Evolutionary conservation across 495 filamentous ascomycete species (phyloP).

Genomic region (Cercophora scortea): DNA sequence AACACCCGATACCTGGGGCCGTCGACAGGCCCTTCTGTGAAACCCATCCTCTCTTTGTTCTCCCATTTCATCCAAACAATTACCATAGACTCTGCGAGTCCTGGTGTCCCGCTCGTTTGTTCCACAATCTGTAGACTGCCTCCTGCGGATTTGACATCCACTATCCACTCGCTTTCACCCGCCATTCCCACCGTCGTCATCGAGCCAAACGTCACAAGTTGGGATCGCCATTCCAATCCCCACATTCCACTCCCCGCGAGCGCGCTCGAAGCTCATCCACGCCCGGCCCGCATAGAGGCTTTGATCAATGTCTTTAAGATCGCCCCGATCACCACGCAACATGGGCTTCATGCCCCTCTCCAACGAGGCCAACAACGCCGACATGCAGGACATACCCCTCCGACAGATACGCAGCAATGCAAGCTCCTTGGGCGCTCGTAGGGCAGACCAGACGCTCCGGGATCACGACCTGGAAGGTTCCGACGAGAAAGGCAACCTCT

Average conservation of each 20-base stretch:
- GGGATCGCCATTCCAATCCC: neutral
- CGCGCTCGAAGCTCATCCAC: neutral
- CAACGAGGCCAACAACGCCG: conserved; percentile 15
- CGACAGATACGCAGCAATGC: conserved; percentile 40
- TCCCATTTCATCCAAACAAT: neutral
- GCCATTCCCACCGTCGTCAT: neutral
- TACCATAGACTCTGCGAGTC: neutral
- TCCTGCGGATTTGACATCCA: neutral
- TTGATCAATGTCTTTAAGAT: conserved; percentile 21
- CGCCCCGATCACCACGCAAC: conserved; percentile 17
- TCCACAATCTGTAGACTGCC: neutral
- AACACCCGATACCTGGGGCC: neutral
- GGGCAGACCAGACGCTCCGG: conserved; percentile 30
- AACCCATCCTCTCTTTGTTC: neutral
- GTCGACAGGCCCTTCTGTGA: neutral
- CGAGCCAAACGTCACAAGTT: neutral
- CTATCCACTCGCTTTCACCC: neutral
- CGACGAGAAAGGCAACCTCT: conserved; percentile 39
- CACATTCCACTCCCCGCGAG: neutral
- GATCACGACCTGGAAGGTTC: conserved; percentile 16
- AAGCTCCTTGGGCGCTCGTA: conserved; percentile 43
- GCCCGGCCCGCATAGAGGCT: neutral
- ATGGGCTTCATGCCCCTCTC: conserved; percentile 24
- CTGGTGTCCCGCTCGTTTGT: neutral
- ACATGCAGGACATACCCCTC: conserved; percentile 45